Percentiles rank a stretch among this genome's conserved stretches.
These are phyloP conservation scores for Nelumbo lutea DNA, from an alignment of 164 flowering plant genomes.

Conservation along the genomic window DNA sequence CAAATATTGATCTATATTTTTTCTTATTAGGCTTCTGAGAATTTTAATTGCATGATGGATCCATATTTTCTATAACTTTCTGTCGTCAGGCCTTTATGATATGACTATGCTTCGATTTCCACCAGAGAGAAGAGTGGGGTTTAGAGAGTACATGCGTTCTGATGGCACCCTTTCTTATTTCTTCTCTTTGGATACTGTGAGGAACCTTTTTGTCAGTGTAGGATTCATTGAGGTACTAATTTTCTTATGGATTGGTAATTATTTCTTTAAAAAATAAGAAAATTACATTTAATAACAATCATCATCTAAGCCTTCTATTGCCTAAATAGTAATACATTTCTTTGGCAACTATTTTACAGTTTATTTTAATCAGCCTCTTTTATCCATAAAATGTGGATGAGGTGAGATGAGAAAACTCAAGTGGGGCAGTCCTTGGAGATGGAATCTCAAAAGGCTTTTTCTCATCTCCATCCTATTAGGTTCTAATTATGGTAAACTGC, in stretches of 20 bases:
- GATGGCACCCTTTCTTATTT: constrained; percentile 93
- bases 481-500: background rate
- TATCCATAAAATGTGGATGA: too few relatives aligned
- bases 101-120: constrained; percentile 96
- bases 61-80: background rate
- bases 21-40: background rate
- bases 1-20: background rate
- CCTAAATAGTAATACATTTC: too few relatives aligned
- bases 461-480: background rate
- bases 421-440: too few relatives aligned
- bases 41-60: background rate
- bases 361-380: too few relatives aligned
- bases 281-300: background rate
- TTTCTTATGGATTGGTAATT: background rate
- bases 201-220: constrained; percentile 52
- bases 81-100: constrained; percentile 73
- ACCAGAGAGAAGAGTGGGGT: constrained; percentile 60
- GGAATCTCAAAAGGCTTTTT: background rate
- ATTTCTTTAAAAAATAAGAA: background rate
- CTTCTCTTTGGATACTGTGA: constrained; percentile 61
- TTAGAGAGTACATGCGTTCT: constrained; percentile 73
- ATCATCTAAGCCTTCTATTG: too few relatives aligned
- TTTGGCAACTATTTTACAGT: too few relatives aligned
- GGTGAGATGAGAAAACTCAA: too few relatives aligned
- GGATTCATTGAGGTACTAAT: constrained; percentile 70